These are phyloP conservation scores for Pogostemon cablin DNA, from an alignment of 257 asterid genomes.

Conservation along the genomic window DNA sequence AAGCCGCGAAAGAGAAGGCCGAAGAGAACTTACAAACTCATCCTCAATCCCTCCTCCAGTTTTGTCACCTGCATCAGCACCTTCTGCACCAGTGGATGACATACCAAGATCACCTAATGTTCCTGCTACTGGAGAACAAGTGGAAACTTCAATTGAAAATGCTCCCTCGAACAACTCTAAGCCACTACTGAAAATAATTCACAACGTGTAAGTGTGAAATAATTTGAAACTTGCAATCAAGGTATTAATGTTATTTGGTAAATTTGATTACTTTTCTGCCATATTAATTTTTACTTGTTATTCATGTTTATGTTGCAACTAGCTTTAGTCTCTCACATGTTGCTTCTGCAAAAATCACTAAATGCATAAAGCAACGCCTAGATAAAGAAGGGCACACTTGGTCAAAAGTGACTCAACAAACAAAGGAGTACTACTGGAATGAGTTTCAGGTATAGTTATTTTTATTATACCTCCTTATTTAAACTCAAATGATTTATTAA, in stretches of 20 bases:
- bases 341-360: background rate
- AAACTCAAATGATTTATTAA: no score
- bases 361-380: background rate
- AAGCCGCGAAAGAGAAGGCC: no score
- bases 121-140: no score
- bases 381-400: background rate
- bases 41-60: no score
- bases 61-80: no score
- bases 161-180: background rate
- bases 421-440: constrained; percentile 2
- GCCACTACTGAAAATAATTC: background rate
- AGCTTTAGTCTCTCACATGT: background rate
- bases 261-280: background rate
- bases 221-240: no score
- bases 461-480: no score
- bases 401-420: background rate
- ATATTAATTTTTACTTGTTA: background rate
- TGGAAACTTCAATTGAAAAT: no score
- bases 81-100: no score
- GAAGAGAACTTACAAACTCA: no score
- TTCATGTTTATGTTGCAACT: background rate
- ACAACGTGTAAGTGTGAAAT: background rate
- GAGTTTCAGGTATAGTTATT: background rate
- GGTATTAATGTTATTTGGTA: no score
- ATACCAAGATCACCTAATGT: no score